Evolutionary conservation across 495 filamentous ascomycete species (phyloP), one percentile per base, ranked within the genome.

Genomic region (Podospora pseudocomata): DNA sequence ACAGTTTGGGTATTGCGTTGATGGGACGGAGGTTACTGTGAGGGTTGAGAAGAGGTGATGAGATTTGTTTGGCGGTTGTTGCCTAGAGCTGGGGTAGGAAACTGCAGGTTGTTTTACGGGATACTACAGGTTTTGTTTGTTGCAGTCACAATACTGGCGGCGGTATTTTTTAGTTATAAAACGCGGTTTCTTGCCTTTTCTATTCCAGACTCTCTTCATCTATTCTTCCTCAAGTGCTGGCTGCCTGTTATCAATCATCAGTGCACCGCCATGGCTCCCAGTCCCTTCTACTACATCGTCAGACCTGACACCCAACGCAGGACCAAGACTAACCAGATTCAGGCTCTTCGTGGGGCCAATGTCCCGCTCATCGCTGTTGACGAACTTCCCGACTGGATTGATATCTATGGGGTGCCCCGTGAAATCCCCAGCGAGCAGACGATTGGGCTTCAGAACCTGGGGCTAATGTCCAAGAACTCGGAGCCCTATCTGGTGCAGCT

Each of bases 1-100:
- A 72, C 86, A 90, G 77, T 84, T 97, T 73, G 92, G 92, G 13
- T 94, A 90, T 72, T 91, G 88, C 81, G 86, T 97, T 65, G 92
- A 96, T 69, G 87, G 88, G 18, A 74, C 76, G 63, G 87, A 90
- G 71, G 91, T 86, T 2, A 87, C 72, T 68, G 82, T 97, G 59
- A 79, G 93, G 65, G 86, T 96, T 19, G 90, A 92, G 73, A 63
- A 80, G 20, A 60, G 68, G 44, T 78, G 61, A 72, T 27, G n/a
- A 11, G 55, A 39, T 75, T 28, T 63, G 23, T 44, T 11, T 53
- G 16, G 20, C 4, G 18, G 27, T 18, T 39, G 32, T 32, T 4
- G 5, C 1, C 6, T 60, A 13, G 60, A 39, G 60, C 4, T 44
- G 55, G 56, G 18, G 13, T 49, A 23, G 5, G 0, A 3, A 3